Base-by-base conservation (phyloP, 2,329 filamentous ascomycete species). In the Lachnellula hyalina region DNA sequence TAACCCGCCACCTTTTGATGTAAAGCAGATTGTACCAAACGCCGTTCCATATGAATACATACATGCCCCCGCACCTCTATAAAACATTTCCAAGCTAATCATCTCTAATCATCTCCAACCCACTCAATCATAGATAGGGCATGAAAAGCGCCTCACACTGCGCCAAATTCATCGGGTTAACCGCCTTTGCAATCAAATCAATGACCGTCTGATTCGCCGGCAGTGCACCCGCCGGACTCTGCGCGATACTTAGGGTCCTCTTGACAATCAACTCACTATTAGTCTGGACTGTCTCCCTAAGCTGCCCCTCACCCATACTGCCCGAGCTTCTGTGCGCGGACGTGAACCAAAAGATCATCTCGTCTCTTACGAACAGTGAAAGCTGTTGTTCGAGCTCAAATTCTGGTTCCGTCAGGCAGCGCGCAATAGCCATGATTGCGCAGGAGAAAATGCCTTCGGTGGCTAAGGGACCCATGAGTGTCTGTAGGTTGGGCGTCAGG, bases 201-300 rank as follows among this genome's bases (percentile, higher is more conserved):
- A 99, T 93, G 32, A 96, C 90, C 41, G 93, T 97, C 78, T 99
- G 94, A 72, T 96, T 96, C 23, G 93, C 93, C 6, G 94, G 94
- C 63, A 99, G 74, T 68, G 91, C 93, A 60, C 88, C 86, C 34
- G 84, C 83, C 5, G 68, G 68, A 38, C 82, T 76, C 64, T 90
- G 88, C 1, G 93, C 93, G 53, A 99, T 77, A 68, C 86, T 90
- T 60, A 91, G 81, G 3, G 93, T 93, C 58, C 91, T 83, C 77
- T 96, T 96, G 51, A 96, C 91, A 56, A 99, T 91, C 63, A 90
- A 81, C 56, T 96, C 91, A 63, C 87, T 90, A 71, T 99, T 99
- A 51, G 82, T 77, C 73, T 91, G 86, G 35, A 96, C 92, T 60
- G 82, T 76, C 56, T 90, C 86, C 28, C 88, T 77, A 52, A 93